Base-by-base conservation (phyloP, 106 monocot genomes). In the Dactylorhiza incarnata region DNA sequence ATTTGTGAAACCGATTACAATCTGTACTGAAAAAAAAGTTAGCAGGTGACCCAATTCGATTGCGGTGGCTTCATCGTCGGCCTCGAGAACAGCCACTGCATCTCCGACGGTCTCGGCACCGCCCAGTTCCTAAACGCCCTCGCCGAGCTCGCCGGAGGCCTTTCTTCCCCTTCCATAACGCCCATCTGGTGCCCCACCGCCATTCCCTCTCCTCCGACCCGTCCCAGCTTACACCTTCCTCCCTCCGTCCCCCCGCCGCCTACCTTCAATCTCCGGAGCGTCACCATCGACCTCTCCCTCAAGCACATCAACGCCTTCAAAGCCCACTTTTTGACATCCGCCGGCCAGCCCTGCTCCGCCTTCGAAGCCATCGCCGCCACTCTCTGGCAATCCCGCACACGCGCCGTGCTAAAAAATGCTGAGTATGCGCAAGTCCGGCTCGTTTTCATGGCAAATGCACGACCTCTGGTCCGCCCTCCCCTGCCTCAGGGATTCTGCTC, bases 401-500 rank as follows among this genome's bases (percentile, higher is more conserved):
- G 26, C 9, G 71, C 78, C 4, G 20, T 79, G 0, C 29, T 26
- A 6, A 45, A 51, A 8, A 44, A 61, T n/a, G 15, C 56, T 0
- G 24, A 72, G 0, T 24, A 4, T 2, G 58, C 43, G 20, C 22
- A 73, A 72, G 70, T 78, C 45, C 49, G 71, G 13, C 78, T 79
- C 9, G 61, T 72, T 8, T 79, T 79, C 78, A 61, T 73, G 14
- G 78, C 72, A 20, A 73, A 79, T 48, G 78, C 61, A 0, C 78
- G 78, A 19, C 47, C 73, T 0, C 9, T 72, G 47, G 77, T 55
- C 16, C 55, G 16, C 48, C 77, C 56, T 7, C 53, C 48, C 2
- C 47, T 69, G 49, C 84, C 66, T 0, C 53, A 13, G 6, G 84
- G 86, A 8, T 90, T 74, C 84, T 90, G 86, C 61, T 86, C 84